Evolutionary conservation across 1,284 basidiomycete genomes (phyloP).

Genomic region (Cryptococcus hybrid): DNA sequence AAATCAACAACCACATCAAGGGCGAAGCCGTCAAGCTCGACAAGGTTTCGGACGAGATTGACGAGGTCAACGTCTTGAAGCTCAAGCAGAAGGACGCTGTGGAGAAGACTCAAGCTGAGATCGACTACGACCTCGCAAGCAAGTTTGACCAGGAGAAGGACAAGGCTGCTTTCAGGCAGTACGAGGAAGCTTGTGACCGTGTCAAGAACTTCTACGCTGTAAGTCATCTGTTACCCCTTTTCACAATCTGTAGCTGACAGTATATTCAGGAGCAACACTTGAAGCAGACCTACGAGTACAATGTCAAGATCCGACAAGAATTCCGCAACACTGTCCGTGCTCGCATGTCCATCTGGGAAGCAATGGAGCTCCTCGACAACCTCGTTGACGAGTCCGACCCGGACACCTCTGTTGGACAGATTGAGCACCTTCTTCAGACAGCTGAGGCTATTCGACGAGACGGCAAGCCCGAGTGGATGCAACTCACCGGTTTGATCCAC

Average conservation of each 20-base stretch:
- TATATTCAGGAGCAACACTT: slow-evolving; percentile 70
- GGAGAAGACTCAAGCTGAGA: neutral
- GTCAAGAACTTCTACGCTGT: slow-evolving; percentile 74
- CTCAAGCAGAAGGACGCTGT: slow-evolving; percentile 19
- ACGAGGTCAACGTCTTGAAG: slow-evolving; percentile 57
- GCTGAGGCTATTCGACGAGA: slow-evolving; percentile 87
- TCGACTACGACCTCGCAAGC: slow-evolving; percentile 60
- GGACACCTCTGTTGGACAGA: slow-evolving; percentile 65
- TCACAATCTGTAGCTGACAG: neutral
- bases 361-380: slow-evolving; percentile 84
- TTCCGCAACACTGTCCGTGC: slow-evolving; percentile 33
- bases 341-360: slow-evolving; percentile 69
- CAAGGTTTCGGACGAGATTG: slow-evolving; percentile 66
- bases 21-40: slow-evolving; percentile 55
- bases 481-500: slow-evolving; percentile 82
- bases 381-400: slow-evolving; percentile 77
- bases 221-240: slow-evolving; percentile 9
- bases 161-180: slow-evolving; percentile 58
- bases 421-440: slow-evolving; percentile 86
- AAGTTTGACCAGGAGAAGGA: slow-evolving; percentile 73
- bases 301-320: slow-evolving; percentile 62
- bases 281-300: slow-evolving; percentile 85
- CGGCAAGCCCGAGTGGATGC: slow-evolving; percentile 70
- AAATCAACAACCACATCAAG: slow-evolving; percentile 39
- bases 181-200: slow-evolving; percentile 68